phyloP scores from a whole-genome alignment of 2,329 filamentous ascomycete species.

The Pestalotiopsis sp. region DNA sequence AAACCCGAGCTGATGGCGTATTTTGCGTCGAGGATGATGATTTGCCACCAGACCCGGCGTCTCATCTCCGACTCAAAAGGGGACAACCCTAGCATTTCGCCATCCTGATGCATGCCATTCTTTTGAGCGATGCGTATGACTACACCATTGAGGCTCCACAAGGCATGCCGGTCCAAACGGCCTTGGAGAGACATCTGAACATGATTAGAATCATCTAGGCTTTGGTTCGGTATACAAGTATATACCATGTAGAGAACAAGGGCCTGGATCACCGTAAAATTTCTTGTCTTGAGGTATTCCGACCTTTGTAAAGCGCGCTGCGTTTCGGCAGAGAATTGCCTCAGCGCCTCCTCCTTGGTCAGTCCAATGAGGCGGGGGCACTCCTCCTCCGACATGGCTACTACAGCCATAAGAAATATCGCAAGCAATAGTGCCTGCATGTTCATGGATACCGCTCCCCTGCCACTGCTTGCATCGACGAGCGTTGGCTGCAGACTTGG shows the following conservation, averaged over 20 bases:
- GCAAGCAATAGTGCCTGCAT: slow-evolving; percentile 65
- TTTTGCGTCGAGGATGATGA: slow-evolving; percentile 60
- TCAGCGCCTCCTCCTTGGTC: slow-evolving; percentile 51
- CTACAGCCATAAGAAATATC: slow-evolving; percentile 65
- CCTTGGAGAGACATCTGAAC: slow-evolving; percentile 56
- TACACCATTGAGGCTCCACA: slow-evolving; percentile 64
- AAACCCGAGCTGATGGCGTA: slow-evolving; percentile 61
- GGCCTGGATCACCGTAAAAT: slow-evolving; percentile 63
- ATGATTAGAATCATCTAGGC: not conserved
- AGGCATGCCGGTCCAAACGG: slow-evolving; percentile 59
- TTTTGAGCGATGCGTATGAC: slow-evolving; percentile 67
- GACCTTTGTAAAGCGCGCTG: slow-evolving; percentile 51
- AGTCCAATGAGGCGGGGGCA: slow-evolving; percentile 53
- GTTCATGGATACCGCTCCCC: slow-evolving; percentile 57
- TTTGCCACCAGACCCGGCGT: slow-evolving; percentile 69
- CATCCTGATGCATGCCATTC: slow-evolving; percentile 68
- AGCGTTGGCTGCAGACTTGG: slow-evolving; percentile 69
- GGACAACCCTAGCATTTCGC: slow-evolving; percentile 54
- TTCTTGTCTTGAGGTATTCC: slow-evolving; percentile 61
- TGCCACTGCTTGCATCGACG: slow-evolving; percentile 61
- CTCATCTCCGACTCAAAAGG: slow-evolving; percentile 70
- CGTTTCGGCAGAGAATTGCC: slow-evolving; percentile 53
- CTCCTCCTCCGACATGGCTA: slow-evolving; percentile 58
- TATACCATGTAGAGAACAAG: slow-evolving; percentile 59
- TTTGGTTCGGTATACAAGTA: not conserved